phyloP scores from a whole-genome alignment of 2,329 filamentous ascomycete species.

The Nothophaeocryptopus gaeumannii region DNA sequence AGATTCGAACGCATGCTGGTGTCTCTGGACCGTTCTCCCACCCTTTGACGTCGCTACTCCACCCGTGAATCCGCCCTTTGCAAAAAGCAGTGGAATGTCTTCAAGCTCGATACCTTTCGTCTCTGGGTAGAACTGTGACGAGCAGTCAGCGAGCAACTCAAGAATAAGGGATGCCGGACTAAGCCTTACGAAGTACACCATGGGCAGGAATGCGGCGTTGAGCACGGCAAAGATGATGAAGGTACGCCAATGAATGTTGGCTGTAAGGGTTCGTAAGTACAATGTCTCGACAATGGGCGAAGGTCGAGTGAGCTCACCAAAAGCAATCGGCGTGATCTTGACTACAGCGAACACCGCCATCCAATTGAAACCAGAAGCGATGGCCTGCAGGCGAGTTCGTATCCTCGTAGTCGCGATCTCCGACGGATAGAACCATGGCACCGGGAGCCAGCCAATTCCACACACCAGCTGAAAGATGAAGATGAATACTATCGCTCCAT shows the following conservation, averaged over 20 bases:
- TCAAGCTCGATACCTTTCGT: constrained; percentile 17
- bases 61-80: constrained; percentile 17
- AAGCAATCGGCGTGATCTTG: constrained; percentile 28
- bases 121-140: constrained; percentile 18
- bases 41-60: constrained; percentile 17
- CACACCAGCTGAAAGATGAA: constrained; percentile 70
- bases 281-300: too few species aligned
- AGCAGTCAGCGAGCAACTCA: constrained; percentile 14
- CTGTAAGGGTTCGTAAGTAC: too few species aligned
- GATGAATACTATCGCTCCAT: constrained; percentile 57
- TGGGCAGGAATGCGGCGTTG: constrained; percentile 1
- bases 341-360: constrained; percentile 28
- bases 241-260: constrained; percentile 4
- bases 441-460: constrained; percentile 51
- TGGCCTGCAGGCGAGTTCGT: constrained; percentile 1
- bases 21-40: constrained; percentile 15
- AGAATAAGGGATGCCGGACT: background rate
- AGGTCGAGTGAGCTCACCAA: background rate
- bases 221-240: constrained; percentile 21
- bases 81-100: constrained; percentile 17
- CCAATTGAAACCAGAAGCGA: constrained; percentile 8
- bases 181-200: constrained; percentile 1
- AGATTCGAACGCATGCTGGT: constrained; percentile 10
- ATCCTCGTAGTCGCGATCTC: constrained; percentile 34
- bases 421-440: constrained; percentile 35